Evolutionary conservation across 148 eudicot species (phyloP).

Genomic region (Arbutus unedo): DNA sequence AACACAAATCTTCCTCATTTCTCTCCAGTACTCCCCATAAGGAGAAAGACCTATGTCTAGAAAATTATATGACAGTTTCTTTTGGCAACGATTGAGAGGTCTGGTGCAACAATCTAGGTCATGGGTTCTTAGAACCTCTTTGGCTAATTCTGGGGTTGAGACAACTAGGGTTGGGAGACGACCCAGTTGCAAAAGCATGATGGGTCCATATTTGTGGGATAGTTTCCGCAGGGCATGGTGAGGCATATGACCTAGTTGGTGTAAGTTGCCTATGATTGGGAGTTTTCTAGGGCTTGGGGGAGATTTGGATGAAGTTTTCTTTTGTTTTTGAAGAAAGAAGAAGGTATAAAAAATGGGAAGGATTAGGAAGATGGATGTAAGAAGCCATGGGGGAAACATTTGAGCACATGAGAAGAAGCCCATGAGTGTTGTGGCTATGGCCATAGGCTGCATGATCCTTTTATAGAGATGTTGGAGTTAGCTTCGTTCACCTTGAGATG

Average conservation of each 20-base stretch:
- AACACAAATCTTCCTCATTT: not conserved
- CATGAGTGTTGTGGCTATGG: not conserved
- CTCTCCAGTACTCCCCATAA: slow-evolving; percentile 5
- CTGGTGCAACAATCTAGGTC: slow-evolving; percentile 14
- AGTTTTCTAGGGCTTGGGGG: slow-evolving; percentile 14
- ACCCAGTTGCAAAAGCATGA: slow-evolving; percentile 9
- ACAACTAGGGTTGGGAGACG: slow-evolving; percentile 5
- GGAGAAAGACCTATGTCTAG: not conserved
- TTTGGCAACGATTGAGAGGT: not conserved
- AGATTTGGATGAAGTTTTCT: not conserved
- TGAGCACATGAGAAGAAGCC: not conserved
- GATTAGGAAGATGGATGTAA: not conserved
- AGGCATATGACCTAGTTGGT: slow-evolving; percentile 7
- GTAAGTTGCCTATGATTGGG: slow-evolving; percentile 9
- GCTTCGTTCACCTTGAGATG: too few relatives aligned
- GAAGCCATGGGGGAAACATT: not conserved
- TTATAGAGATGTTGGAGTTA: not conserved
- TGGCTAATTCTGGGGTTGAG: not conserved
- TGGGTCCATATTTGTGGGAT: slow-evolving; percentile 9
- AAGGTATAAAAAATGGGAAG: not conserved
- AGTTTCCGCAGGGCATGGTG: slow-evolving; percentile 10
- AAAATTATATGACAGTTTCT: not conserved
- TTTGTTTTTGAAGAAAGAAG: not conserved
- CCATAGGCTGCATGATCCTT: not conserved
- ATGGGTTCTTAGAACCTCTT: not conserved